phyloP scores from a whole-genome alignment of 768 basidiomycete genomes.

The Leccinum arenicola region DNA sequence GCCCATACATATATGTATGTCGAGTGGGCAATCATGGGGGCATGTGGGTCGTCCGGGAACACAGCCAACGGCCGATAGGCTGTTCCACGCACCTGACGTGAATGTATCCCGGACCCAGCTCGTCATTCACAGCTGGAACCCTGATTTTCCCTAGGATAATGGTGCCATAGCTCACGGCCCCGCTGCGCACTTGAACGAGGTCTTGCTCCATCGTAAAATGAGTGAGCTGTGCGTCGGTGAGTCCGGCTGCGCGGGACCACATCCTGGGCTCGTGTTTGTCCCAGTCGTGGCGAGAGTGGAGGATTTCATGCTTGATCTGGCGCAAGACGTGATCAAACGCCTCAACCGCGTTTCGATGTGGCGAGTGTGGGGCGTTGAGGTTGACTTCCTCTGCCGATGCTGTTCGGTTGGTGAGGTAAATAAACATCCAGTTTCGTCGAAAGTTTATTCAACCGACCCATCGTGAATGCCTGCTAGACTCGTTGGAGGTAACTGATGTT shows the following conservation, averaged over 20 bases:
- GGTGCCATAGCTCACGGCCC: constrained; percentile 60
- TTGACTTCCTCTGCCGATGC: constrained; percentile 56
- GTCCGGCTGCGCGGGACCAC: constrained; percentile 58
- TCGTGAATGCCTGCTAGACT: constrained; percentile 9
- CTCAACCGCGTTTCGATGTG: constrained; percentile 57
- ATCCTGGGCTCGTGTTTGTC: constrained; percentile 55
- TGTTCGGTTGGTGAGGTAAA: constrained; percentile 28
- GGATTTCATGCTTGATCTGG: constrained; percentile 61
- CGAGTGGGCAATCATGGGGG: not conserved
- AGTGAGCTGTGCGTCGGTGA: constrained; percentile 53
- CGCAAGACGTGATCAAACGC: constrained; percentile 58
- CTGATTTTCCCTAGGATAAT: constrained; percentile 77
- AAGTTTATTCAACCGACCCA: constrained; percentile 24
- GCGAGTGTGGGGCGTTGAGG: constrained; percentile 58
- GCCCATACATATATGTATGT: not conserved
- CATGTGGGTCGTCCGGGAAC: constrained; percentile 3
- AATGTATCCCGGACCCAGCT: constrained; percentile 59
- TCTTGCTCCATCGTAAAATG: constrained; percentile 47
- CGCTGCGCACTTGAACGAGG: constrained; percentile 50
- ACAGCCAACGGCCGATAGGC: not conserved
- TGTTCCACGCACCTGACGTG: constrained; percentile 58
- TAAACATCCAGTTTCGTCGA: not conserved
- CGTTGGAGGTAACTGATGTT: constrained; percentile 1
- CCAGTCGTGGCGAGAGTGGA: constrained; percentile 68
- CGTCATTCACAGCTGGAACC: constrained; percentile 63